phyloP scores from a whole-genome alignment of 495 filamentous ascomycete species.

The Daldinia vernicosa region DNA sequence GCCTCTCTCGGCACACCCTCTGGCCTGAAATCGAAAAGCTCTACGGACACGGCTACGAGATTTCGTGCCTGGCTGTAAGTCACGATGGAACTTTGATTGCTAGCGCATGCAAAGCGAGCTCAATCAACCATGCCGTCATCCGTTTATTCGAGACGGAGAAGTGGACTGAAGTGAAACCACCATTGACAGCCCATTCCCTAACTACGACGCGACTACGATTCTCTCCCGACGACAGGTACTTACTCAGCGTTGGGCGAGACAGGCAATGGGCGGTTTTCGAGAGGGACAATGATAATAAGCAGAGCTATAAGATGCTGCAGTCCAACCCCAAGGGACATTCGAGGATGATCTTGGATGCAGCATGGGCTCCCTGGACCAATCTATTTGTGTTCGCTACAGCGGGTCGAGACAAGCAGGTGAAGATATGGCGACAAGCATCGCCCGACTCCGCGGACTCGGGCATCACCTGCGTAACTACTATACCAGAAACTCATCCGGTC shows the following conservation, averaged over 20 bases:
- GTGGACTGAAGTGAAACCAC: slow-evolving; percentile 89
- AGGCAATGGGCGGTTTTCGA: slow-evolving; percentile 87
- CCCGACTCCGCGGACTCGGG: slow-evolving; percentile 34
- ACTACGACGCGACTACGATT: slow-evolving; percentile 86
- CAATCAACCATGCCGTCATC: slow-evolving; percentile 92
- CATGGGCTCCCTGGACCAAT: slow-evolving; percentile 71
- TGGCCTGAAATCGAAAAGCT: slow-evolving; percentile 98
- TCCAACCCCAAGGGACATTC: slow-evolving; percentile 85
- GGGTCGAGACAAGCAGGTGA: slow-evolving; percentile 84
- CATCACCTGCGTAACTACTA: slow-evolving; percentile 60
- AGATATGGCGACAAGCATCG: slow-evolving; percentile 69
- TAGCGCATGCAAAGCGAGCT: slow-evolving; percentile 93
- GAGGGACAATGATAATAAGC: slow-evolving; percentile 47
- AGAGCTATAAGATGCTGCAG: slow-evolving; percentile 62
- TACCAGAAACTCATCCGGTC: slow-evolving; percentile 67
- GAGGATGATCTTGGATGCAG: slow-evolving; percentile 86
- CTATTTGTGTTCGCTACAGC: slow-evolving; percentile 78
- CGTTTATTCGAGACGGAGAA: slow-evolving; percentile 83
- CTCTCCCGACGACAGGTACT: slow-evolving; percentile 71
- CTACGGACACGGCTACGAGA: slow-evolving; percentile 99
- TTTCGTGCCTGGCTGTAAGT: slow-evolving; percentile 85
- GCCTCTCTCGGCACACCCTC: slow-evolving; percentile 86
- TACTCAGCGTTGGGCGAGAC: slow-evolving; percentile 92
- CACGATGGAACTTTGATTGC: slow-evolving; percentile 79
- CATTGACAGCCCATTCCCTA: slow-evolving; percentile 79